Conservation (phyloP, 1,139 yeast genomes). For the Magnusiomyces tetraspermus region DNA sequence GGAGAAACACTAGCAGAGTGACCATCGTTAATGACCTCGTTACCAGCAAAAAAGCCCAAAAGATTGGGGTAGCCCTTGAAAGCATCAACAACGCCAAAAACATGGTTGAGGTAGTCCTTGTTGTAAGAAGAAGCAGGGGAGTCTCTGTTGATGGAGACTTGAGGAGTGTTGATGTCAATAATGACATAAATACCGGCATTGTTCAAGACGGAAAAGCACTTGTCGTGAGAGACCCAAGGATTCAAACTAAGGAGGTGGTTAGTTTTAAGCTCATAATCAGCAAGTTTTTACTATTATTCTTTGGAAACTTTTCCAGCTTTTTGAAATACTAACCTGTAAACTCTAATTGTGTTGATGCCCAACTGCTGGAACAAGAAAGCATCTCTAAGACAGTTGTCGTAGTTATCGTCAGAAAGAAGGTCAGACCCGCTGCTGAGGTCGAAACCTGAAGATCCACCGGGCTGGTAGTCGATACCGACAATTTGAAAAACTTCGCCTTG, state of each 20-base stretch:
- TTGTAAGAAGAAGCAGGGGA: slow-evolving; percentile 86
- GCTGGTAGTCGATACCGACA: slow-evolving; percentile 62
- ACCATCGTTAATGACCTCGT: slow-evolving; percentile 78
- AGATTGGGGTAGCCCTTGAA: slow-evolving; percentile 82
- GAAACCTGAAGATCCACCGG: slow-evolving; percentile 61
- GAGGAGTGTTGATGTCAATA: slow-evolving; percentile 84
- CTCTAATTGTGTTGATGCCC: slow-evolving; percentile 76
- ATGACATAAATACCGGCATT: slow-evolving; percentile 86
- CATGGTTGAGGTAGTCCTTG: slow-evolving; percentile 57
- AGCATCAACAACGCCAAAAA: slow-evolving; percentile 66
- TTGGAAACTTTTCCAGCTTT: background rate
- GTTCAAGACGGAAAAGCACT: slow-evolving; percentile 85
- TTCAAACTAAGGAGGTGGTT: slow-evolving; percentile 29
- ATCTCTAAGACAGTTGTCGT: slow-evolving; percentile 41
- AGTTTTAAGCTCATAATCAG: background rate
- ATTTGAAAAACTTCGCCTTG: slow-evolving; percentile 45
- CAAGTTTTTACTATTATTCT: background rate
- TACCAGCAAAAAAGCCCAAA: slow-evolving; percentile 89
- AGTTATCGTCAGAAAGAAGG: slow-evolving; percentile 55
- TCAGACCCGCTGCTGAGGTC: slow-evolving; percentile 42
- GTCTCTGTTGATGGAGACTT: slow-evolving; percentile 67
- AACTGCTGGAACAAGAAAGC: slow-evolving; percentile 65
- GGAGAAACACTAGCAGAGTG: slow-evolving; percentile 48
- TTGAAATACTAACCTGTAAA: slow-evolving; percentile 44
- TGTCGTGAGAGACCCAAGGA: slow-evolving; percentile 75